phyloP scores from a whole-genome alignment of 192 early-diverging fungal species.

The Linnemannia elongata region DNA sequence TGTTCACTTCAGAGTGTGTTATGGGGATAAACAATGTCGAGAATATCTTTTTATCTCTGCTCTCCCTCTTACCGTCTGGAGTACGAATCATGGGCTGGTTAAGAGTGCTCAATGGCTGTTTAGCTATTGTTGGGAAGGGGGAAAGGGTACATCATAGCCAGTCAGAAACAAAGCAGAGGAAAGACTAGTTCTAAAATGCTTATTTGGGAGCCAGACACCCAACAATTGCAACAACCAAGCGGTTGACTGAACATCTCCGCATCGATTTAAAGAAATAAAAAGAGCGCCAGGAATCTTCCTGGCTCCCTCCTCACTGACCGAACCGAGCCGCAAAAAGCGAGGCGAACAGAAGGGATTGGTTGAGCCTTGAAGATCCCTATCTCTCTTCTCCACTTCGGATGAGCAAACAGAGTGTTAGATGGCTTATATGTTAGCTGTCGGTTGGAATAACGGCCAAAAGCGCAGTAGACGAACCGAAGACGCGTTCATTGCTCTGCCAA shows the following conservation, averaged over 20 bases:
- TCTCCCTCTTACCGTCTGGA: too few relatives aligned
- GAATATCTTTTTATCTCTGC: neutral
- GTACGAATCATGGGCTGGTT: neutral
- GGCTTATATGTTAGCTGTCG: neutral
- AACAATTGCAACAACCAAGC: neutral
- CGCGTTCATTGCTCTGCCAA: neutral
- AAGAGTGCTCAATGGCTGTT: neutral
- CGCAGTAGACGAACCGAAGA: too few relatives aligned
- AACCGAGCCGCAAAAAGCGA: neutral
- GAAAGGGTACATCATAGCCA: neutral
- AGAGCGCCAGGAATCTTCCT: neutral
- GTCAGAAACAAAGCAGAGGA: too few relatives aligned
- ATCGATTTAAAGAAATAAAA: neutral
- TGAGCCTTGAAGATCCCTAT: slow-evolving; percentile 1
- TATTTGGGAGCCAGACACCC: neutral
- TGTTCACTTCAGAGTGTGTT: slow-evolving; percentile 1
- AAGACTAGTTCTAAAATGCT: neutral
- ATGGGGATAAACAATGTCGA: neutral
- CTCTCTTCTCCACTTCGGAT: neutral
- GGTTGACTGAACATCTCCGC: neutral
- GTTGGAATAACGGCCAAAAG: neutral
- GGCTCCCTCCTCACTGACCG: neutral
- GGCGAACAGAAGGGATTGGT: neutral
- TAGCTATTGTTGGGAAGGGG: neutral
- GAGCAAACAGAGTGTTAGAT: neutral